phyloP scores from a whole-genome alignment of 1,284 basidiomycete genomes.

The Cutaneotrichosporon spelunceum region DNA sequence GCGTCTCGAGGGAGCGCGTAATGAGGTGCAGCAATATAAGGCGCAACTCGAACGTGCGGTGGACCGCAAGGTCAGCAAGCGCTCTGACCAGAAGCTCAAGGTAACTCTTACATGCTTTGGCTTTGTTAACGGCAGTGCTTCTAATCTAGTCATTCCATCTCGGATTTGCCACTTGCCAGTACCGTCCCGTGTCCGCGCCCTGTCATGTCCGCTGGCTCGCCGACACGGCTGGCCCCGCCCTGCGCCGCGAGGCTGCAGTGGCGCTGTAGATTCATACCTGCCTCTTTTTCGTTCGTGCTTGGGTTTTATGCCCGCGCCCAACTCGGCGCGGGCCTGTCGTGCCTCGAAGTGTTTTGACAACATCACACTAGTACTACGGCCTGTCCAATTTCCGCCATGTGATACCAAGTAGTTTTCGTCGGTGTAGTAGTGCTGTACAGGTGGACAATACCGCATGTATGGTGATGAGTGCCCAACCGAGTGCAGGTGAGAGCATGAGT shows the following conservation, averaged over 20 bases:
- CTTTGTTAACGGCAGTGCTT: conserved; percentile 24
- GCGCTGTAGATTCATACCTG: neutral
- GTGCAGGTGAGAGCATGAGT: neutral
- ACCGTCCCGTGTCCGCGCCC: neutral
- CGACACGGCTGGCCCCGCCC: neutral
- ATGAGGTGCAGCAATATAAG: conserved; percentile 37
- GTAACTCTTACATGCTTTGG: conserved; percentile 25
- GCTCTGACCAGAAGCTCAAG: conserved; percentile 39
- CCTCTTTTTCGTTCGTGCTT: neutral
- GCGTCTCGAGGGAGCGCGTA: conserved; percentile 37
- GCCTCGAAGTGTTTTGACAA: neutral
- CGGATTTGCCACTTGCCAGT: conserved; percentile 4
- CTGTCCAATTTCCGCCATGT: neutral
- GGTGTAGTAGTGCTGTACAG: conserved; percentile 1
- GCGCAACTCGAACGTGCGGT: conserved; percentile 43
- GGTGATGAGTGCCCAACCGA: neutral
- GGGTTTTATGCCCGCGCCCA: neutral
- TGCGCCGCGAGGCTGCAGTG: neutral
- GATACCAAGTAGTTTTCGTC: neutral
- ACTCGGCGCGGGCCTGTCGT: neutral
- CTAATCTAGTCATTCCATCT: conserved; percentile 15
- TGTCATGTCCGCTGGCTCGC: neutral
- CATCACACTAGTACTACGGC: neutral
- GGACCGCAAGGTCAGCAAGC: conserved; percentile 44
- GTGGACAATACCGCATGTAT: neutral